Evolutionary conservation across 2,329 filamentous ascomycete genomes (phyloP).

Genomic region (Fusarium aywerte): DNA sequence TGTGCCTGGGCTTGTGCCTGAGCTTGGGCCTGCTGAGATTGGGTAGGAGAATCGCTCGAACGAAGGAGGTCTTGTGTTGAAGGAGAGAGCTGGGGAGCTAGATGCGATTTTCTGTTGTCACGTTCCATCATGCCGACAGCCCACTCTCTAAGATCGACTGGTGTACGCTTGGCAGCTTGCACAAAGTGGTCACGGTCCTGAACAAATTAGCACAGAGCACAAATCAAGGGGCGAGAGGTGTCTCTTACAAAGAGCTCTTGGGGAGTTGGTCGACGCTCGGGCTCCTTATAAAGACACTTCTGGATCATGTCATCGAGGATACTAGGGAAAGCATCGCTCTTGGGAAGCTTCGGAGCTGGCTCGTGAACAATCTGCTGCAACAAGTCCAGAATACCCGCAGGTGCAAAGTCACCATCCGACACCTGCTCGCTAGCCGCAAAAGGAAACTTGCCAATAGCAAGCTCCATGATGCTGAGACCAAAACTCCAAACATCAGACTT

Average conservation of each 20-base stretch:
- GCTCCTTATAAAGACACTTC: conserved; percentile 91
- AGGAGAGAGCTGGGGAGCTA: conserved; percentile 82
- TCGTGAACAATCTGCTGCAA: conserved; percentile 98
- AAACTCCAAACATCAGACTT: conserved; percentile 99
- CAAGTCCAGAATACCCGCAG: conserved; percentile 94
- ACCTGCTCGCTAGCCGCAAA: conserved; percentile 81
- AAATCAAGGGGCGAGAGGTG: conserved; percentile 15
- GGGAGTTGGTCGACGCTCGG: conserved; percentile 88
- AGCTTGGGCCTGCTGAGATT: conserved; percentile 56
- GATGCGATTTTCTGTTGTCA: conserved; percentile 94
- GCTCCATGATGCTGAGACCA: conserved; percentile 92
- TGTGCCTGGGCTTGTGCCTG: conserved; percentile 51
- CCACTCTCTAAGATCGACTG: conserved; percentile 93
- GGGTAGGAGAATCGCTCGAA: conserved; percentile 68
- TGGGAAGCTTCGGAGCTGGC: conserved; percentile 89
- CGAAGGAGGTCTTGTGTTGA: conserved; percentile 80
- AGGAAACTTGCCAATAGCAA: conserved; percentile 97
- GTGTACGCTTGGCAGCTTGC: conserved; percentile 94
- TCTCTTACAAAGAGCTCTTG: conserved; percentile 86
- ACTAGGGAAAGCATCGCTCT: conserved; percentile 95
- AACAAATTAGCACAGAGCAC: conserved; percentile 26
- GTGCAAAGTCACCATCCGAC: conserved; percentile 80
- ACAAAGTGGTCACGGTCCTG: conserved; percentile 94
- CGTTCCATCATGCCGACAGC: conserved; percentile 92
- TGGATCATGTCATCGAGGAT: conserved; percentile 98